Base-by-base conservation (phyloP, 192 early-diverging fungal species). In the Entomortierella beljakovae region DNA sequence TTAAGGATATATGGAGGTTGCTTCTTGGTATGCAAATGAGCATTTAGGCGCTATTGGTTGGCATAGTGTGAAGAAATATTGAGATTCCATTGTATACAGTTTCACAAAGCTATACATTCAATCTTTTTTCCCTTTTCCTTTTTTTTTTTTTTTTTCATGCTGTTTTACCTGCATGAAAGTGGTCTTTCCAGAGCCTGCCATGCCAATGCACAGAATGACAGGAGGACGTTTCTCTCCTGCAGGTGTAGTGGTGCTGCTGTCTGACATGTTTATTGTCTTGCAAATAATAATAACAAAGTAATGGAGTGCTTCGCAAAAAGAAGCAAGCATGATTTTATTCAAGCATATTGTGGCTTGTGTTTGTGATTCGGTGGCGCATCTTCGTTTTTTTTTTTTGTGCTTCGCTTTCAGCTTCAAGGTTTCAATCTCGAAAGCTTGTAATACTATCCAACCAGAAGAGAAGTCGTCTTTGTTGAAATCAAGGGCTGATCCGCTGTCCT, bases 171-270 rank as follows among this genome's bases (percentile, higher is more conserved):
- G 97, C 92, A 98, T 92, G 81, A 98, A 94, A 31, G 97, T 96
- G 6, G 95, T 97, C 79, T 98, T 98, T 51, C 97, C 97, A 6
- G 92, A 94, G 22, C 97, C 97, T 6, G 97, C 97, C 97, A 98
- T 98, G n/a, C 96, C 95, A 40, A 97, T 95, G 70, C 89, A 90
- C 25, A 97, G 88, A 57, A 97, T 88, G 68, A 88, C 87, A 34
- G 88, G 88, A 32, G 93, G 93, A 52, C 87, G 70, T 52, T 90
- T 85, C n/a, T 71, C 75, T 38, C 46, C 65, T 9, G 65, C 28
- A n/a, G 65, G 22, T 49, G 71, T 34, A 11, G 63, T 35, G 18
- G 53, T 56, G 20, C 48, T 23, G 53, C 48, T 43, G 33, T 50
- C 48, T 4, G 69, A 62, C 69, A 71, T 71, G 48, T 7, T 37